Evolutionary conservation across 108 stramenopile species (phyloP), one percentile per base, ranked within the genome.

Genomic region (Nannochloropsis salina): DNA sequence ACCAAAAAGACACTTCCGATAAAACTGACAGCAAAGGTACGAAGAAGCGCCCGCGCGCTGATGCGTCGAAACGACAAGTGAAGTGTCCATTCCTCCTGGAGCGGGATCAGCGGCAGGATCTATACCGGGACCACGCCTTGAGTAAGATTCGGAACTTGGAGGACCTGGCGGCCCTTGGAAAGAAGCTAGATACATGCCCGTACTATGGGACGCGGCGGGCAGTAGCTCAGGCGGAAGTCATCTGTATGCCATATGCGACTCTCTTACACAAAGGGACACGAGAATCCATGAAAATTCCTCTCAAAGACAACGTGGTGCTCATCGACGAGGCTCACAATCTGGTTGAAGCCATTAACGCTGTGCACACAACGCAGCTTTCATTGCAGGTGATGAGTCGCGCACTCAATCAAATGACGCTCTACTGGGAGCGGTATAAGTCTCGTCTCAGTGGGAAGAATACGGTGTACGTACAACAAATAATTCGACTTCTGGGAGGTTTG

Each of bases 291-390:
- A 95, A 95, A 31, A 83, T 99, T 10, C 86, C 88, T 21, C 85
- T 99, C 42, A 83, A 90, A 41, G 91, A 94, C 82, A 92, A 91
- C 10, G 89, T 99, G 10, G 93, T 99, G 9, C 87, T 99, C 20
- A 86, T 98, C 45, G 99, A 99, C 86, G 99, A 99, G 89, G 99
- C 98, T 6, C 99, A 99, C 87, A 99, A 99, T 89, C 44, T 98
- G 41, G 94, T 95, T 10, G 95, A 96, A 85, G 94, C 96, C 21
- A 82, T 96, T 45, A 93, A 85, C 80, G 45, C 83, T 11, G 84
- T 90, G 42, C 88, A 92, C 87, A 88, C 87, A 61, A 88, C 45
- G 42, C 42, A 42, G 44, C 43, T 92, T 8, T 44, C 80, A 18
- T 44, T 89, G 15, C 42, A 44, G 2, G 74, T 86, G 82, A 45